These are phyloP conservation scores for Phycomyces blakesleeanus DNA, from an alignment of 192 early-diverging fungal genomes.

Conservation along the genomic window DNA sequence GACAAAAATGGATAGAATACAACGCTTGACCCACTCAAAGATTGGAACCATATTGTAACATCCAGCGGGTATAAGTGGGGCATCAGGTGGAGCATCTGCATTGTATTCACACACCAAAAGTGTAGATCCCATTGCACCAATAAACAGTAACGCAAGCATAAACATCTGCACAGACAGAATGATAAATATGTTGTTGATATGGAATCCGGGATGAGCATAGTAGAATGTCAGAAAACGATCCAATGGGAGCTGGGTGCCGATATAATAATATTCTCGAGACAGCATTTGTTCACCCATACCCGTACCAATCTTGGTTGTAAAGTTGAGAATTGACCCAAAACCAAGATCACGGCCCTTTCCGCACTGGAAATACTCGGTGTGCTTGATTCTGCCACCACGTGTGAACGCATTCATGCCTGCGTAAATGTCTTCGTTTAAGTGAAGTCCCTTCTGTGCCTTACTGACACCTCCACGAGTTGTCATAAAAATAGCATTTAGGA, in stretches of 20 bases:
- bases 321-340: constrained; percentile 85
- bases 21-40: constrained; percentile 79
- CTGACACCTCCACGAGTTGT: constrained; percentile 82
- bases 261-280: constrained; percentile 89
- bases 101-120: constrained; percentile 56
- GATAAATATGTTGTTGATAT: constrained; percentile 87
- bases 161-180: constrained; percentile 80
- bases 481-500: constrained; percentile 86
- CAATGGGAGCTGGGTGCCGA: constrained; percentile 78
- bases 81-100: constrained; percentile 46
- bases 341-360: constrained; percentile 89
- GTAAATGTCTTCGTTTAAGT: constrained; percentile 91
- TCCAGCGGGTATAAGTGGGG: constrained; percentile 43
- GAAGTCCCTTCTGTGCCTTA: constrained; percentile 87
- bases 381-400: constrained; percentile 83
- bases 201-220: constrained; percentile 87
- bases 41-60: constrained; percentile 74
- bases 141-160: constrained; percentile 73
- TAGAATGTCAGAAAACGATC: constrained; percentile 87
- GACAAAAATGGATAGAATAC: constrained; percentile 74
- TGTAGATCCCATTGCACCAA: constrained; percentile 66
- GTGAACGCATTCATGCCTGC: constrained; percentile 88
- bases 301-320: constrained; percentile 86
- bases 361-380: constrained; percentile 89
- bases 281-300: constrained; percentile 94